Evolutionary conservation across 2,329 filamentous ascomycete genomes (phyloP), one percentile per base, ranked within the genome.

Genomic region (Chlorencoelia australis): DNA sequence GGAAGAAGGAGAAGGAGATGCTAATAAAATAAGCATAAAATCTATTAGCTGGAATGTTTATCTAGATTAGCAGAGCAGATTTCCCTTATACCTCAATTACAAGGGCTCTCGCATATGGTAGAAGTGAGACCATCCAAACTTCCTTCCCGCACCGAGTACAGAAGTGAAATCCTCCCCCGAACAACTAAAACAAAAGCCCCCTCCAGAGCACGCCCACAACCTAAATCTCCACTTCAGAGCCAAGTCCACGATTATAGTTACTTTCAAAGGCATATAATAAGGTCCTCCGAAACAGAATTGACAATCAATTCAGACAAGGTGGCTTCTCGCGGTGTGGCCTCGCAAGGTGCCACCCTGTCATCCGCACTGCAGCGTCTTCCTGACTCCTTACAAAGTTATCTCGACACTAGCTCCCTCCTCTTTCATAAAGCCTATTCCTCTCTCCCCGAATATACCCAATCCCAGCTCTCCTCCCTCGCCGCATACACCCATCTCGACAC

Each of bases 291-390:
- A n/a, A n/a, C n/a, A n/a, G n/a, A n/a, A n/a, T 33, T 16, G 29
- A 27, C 26, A 40, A 30, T 31, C 22, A 48, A 39, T 43, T 48
- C 48, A 51, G 45, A 31, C 50, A 58, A 57, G 45, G 53, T 58
- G 54, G 54, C 52, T 55, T 53, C 50, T 49, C 47, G 39, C 43
- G 41, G 46, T 55, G 64, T 68, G 70, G 73, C 71, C 71, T 74
- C 73, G 55, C 66, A 69, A 59, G 73, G 73, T 75, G 74, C 71
- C 63, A 55, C 59, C 41, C 53, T 63, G 56, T 62, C 59, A 55
- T 54, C 59, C 75, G 56, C 69, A 69, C 63, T 75, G 70, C 62
- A 65, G 71, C 58, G 67, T 66, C 52, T 68, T 67, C 54, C 56
- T 65, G 46, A 57, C 39, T 55, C 64, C 41, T 49, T 72, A 41